phyloP scores from a whole-genome alignment of 2,329 filamentous ascomycete species.

The Aspergillus oerlinghausenensis region DNA sequence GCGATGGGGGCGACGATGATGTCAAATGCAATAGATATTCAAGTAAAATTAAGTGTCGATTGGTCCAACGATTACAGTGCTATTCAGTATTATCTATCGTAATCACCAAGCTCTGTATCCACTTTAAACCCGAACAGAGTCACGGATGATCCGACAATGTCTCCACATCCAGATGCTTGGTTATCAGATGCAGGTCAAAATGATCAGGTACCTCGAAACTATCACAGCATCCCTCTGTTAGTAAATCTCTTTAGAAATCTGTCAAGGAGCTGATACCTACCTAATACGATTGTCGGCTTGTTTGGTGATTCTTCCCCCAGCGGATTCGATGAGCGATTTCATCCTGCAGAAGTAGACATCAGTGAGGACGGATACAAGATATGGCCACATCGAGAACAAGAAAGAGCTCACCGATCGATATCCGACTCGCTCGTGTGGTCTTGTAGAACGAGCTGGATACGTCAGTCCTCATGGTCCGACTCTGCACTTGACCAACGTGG shows the following conservation, averaged over 20 bases:
- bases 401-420: constrained; percentile 7
- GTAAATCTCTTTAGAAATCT: background rate
- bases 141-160: constrained; percentile 15
- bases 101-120: background rate
- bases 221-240: background rate
- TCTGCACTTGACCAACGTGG: background rate
- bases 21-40: background rate
- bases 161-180: constrained; percentile 11
- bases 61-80: background rate
- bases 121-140: background rate
- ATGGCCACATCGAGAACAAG: background rate
- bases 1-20: background rate
- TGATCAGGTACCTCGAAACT: constrained; percentile 9
- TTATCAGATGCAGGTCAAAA: constrained; percentile 14
- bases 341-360: constrained; percentile 2
- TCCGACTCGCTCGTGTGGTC: constrained; percentile 10
- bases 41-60: background rate
- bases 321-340: constrained; percentile 11
- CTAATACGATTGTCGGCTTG: constrained; percentile 5
- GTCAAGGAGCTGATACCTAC: background rate
- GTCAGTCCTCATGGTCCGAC: background rate
- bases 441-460: constrained; percentile 6
- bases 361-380: background rate
- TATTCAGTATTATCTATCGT: background rate
- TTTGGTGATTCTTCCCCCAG: constrained; percentile 9